Base-by-base conservation (phyloP, 2,329 filamentous ascomycete species). In the Cladosporium austrohemisphaericum region DNA sequence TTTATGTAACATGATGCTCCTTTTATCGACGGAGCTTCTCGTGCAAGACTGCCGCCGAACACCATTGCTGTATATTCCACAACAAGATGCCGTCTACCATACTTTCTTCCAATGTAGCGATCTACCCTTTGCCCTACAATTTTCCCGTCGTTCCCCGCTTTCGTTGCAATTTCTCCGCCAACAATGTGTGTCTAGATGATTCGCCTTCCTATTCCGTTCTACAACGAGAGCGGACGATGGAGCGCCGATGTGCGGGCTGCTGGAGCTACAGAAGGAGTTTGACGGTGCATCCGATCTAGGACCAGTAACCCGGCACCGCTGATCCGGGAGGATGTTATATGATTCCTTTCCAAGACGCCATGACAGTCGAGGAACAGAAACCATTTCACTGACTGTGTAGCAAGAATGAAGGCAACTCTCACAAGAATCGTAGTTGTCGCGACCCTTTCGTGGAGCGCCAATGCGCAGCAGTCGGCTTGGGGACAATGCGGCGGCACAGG, bases 391-490 rank as follows among this genome's bases (percentile, higher is more conserved):
- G n/a, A n/a, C n/a, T n/a, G n/a, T n/a, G n/a, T n/a, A n/a, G n/a
- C n/a, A n/a, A n/a, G n/a, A n/a, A n/a, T n/a, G 38, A 41, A 16
- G 19, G 1, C 19, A 11, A 41, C 18, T 7, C 16, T 16, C 7
- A 18, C 11, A n/a, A 18, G 28, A 2, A n/a, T 31, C 11, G 38
- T 16, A 11, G 25, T 11, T 19, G 26, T 26, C 2, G 38, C 26
- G 10, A 28, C 19, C 10, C 13, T 13, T 2, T n/a, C 29, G 18
- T 35, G 20, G 14, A 10, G 35, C 14, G 41, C 13, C 3, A 35
- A 28, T 6, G 41, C 41, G n/a, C 43, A 47, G 10, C 32, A 47
- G 25, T 11, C 43, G 13, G 43, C 43, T 11, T 47, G 43, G 43
- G 43, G 32, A 20, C 33, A 47, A 25, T 47, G 43, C 13, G 43